A percentile compares a stretch with the other conserved stretches of the same genome.
Conservation (phyloP, 108 stramenopile species). For the Skeletonema costatum region DNA sequence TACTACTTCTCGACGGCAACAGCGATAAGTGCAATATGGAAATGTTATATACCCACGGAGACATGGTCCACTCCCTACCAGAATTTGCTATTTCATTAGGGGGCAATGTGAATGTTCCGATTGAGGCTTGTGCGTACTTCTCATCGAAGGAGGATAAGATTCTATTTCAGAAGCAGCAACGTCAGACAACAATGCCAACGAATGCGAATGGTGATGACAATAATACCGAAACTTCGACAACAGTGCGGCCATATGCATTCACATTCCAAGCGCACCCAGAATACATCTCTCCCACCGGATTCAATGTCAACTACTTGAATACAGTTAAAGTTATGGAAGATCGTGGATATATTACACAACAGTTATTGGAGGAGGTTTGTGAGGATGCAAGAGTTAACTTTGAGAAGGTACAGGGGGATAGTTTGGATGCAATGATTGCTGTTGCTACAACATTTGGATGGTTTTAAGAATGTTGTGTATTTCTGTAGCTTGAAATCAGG, state of each 20-base stretch:
- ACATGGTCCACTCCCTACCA: constrained; percentile 75
- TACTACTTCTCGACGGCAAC: constrained; percentile 10
- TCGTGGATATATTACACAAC: constrained; percentile 27
- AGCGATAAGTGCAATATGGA: constrained; percentile 21
- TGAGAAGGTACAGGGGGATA: constrained; percentile 44
- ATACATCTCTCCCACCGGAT: constrained; percentile 49
- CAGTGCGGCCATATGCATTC: constrained; percentile 53
- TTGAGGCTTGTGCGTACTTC: constrained; percentile 77
- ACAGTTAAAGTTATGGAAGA: constrained; percentile 49
- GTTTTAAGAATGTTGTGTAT: constrained; percentile 34
- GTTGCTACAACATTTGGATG: constrained; percentile 56
- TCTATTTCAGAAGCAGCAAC: constrained; percentile 4
- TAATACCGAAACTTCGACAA: background rate
- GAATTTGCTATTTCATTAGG: constrained; percentile 56
- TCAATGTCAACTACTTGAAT: constrained; percentile 41
- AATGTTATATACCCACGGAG: constrained; percentile 80
- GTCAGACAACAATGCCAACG: background rate
- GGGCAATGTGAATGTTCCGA: constrained; percentile 61
- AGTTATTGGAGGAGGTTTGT: constrained; percentile 12
- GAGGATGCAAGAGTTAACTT: constrained; percentile 47
- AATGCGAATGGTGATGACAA: background rate
- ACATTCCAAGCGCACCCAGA: constrained; percentile 88
- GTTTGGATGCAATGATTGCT: constrained; percentile 50
- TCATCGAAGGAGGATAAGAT: constrained; percentile 22
- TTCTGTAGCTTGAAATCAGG: too few relatives aligned